Evolutionary conservation across 345 rosid species (phyloP), one percentile per base, ranked within the genome.

Genomic region (Melastoma malabathricum): DNA sequence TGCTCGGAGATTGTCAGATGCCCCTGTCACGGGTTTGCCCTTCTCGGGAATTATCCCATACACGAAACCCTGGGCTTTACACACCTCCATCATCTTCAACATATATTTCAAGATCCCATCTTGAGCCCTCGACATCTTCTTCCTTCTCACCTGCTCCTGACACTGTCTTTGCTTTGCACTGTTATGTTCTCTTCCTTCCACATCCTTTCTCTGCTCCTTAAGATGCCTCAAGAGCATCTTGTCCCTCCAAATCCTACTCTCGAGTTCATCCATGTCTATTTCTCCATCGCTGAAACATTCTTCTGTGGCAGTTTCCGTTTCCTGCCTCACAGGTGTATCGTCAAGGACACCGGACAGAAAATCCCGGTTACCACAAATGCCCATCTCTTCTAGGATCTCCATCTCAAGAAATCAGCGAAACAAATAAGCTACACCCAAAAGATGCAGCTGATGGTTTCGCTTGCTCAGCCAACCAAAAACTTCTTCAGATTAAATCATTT

Each of bases 11-110:
- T 81, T 84, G 59, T 84, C 94, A 1, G 94, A 84, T n/a, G 94
- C 86, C 29, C 94, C 94, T n/a, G 78, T 79, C 47, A 84, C 94
- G 0, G 94, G 89, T 60, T 84, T 84, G 6, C 94, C 94, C 56
- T 84, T 84, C 78, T 84, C 94, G 23, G 89, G 89, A 55, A 84
- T 84, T 62, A 84, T 81, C 43, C 93, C 93, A 52, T 83, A 83
- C 14, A 83, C 93, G 56, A 84, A 84, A 27, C 94, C 94, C 52
- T 84, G 94, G 46, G 94, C 94, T 62, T 84, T 78, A 61, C 94
- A 84, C 50, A 81, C 94, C 55, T 84, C 94, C 94, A 84, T 84
- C 93, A 84, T 84, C 59, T 81, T 84, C 70, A 84, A 68, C 93
- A 84, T 84, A 43, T 84, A 84, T 50, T 81, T 84, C 66, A 84